A percentile compares a stretch with the other conserved stretches of the same genome.
phyloP scores from a whole-genome alignment of 306 rosid genomes.

The Rubus idaeus region DNA sequence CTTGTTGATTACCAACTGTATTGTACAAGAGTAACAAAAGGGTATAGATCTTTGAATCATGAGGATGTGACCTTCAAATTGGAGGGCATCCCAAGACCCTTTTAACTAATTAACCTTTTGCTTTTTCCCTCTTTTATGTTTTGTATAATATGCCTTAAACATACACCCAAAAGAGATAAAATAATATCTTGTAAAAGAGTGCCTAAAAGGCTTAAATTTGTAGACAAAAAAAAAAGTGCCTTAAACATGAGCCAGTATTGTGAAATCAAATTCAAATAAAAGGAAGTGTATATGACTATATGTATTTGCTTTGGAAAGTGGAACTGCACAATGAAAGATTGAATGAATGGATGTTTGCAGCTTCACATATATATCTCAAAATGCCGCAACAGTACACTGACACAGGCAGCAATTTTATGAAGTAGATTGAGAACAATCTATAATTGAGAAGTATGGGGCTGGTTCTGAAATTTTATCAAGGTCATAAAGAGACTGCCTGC shows the following conservation, averaged over 20 bases:
- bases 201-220: not conserved
- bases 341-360: not conserved
- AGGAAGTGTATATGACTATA: not conserved
- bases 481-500: not conserved
- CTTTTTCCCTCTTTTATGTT: not conserved
- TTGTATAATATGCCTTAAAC: not conserved
- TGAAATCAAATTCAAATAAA: not conserved
- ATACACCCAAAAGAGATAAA: not conserved
- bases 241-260: not conserved
- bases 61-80: not conserved
- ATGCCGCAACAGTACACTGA: not conserved
- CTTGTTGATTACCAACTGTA: not conserved
- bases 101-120: not conserved
- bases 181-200: not conserved
- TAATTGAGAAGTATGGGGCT: conserved; percentile 5
- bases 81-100: not conserved
- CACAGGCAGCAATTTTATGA: not conserved
- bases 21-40: not conserved
- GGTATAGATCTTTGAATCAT: not conserved
- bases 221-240: not conserved
- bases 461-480: conserved; percentile 1
- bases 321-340: not conserved
- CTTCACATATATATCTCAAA: not conserved
- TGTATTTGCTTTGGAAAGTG: not conserved
- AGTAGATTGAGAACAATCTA: not conserved